phyloP scores from a whole-genome alignment of 2,329 filamentous ascomycete genomes.

The Trichoderma pleuroti region DNA sequence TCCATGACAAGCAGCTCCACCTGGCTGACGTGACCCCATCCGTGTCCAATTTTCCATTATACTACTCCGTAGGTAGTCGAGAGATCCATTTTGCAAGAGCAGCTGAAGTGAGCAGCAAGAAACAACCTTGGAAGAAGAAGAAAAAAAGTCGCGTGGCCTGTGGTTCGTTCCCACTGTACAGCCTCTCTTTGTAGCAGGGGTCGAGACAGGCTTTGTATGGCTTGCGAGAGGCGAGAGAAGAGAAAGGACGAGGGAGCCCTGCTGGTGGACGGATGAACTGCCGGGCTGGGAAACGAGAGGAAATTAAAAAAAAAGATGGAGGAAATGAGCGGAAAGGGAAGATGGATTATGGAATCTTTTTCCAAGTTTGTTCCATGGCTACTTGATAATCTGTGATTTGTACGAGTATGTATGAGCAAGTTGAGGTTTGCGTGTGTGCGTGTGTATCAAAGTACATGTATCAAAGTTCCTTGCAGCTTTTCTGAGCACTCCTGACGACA shows the following conservation, averaged over 20 bases:
- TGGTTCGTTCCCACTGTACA: constrained; percentile 7
- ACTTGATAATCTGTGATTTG: not conserved
- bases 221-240: not conserved
- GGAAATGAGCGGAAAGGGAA: not conserved
- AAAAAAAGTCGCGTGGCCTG: constrained; percentile 5
- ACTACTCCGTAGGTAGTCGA: no score
- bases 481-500: not conserved
- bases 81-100: not conserved
- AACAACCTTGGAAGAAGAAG: not conserved
- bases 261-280: not conserved
- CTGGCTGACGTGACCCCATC: constrained; percentile 6
- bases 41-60: not conserved
- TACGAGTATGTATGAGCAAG: not conserved
- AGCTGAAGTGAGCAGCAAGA: not conserved
- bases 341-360: not conserved
- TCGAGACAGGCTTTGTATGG: not conserved
- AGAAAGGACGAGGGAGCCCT: not conserved
- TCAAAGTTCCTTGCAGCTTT: not conserved
- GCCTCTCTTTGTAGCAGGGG: not conserved
- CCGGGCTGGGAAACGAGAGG: not conserved
- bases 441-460: not conserved
- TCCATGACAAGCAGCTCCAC: not conserved
- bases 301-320: not conserved
- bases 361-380: not conserved
- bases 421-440: not conserved